Base-by-base conservation (phyloP, 2,329 filamentous ascomycete species). In the Escovopsis sp. region DNA sequence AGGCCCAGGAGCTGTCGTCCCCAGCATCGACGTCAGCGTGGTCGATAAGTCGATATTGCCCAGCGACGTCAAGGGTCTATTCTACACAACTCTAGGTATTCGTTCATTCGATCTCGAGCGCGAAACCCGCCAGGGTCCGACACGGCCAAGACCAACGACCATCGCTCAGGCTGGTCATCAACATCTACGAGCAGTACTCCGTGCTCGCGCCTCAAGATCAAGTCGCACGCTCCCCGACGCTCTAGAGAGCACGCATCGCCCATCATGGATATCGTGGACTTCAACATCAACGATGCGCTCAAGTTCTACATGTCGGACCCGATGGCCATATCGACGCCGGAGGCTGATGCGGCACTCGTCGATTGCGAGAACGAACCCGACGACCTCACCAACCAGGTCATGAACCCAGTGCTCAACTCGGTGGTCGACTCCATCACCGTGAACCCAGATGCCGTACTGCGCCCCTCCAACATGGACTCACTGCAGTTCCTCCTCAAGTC, bases 231-330 rank as follows among this genome's bases (percentile, higher is more conserved):
- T 32, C 8, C 8, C 9, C 18, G 28, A 7, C 11, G 12, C 32
- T 32, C 8, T 7, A 32, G 28, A 11, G 51, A 47, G 48, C 47
- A 47, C 41, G 39, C 43, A 42, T 52, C 55, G 56, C 52, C 61
- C 54, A 62, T 49, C 59, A 82, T 82, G 79, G 82, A 70, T 56
- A 83, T 83, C 68, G 75, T 87, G 59, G 75, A 81, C 57, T 98
- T 98, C 67, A 85, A 96, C 62, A 85, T 98, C 64, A 94, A 95
- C 62, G 83, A 94, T 68, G 86, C 87, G 51, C 82, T 96, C 62
- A 95, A 94, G 71, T 77, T 85, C 60, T 98, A 95, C 66, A 85
- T 95, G 75, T 93, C 86, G 65, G 89, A 96, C 60, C 89, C 91
- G 8, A 70, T 79, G 38, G 75, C 77, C 34, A 83, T 96, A 43